Evolutionary conservation across 768 basidiomycete genomes (phyloP).

Genomic region (Suillus fuscotomentosus): DNA sequence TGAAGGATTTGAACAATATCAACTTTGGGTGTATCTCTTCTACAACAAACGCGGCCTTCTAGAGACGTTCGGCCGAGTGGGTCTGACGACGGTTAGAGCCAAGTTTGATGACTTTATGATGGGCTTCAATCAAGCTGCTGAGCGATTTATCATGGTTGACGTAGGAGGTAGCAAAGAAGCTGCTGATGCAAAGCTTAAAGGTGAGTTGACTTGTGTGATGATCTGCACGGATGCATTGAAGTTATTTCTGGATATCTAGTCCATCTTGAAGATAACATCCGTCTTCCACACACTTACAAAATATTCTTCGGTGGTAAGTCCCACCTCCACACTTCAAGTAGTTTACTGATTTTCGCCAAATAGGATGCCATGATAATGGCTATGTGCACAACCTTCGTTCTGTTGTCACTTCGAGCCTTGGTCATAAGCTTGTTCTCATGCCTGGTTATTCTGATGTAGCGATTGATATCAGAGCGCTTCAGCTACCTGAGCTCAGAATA

Average conservation of each 20-base stretch:
- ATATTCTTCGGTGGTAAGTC: slow-evolving; percentile 64
- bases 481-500: slow-evolving; percentile 51
- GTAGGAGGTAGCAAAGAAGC: slow-evolving; percentile 72
- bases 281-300: slow-evolving; percentile 62
- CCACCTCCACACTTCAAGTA: slow-evolving; percentile 4
- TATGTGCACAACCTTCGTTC: slow-evolving; percentile 63
- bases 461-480: slow-evolving; percentile 53
- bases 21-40: slow-evolving; percentile 64
- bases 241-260: slow-evolving; percentile 25
- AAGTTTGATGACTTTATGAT: slow-evolving; percentile 63
- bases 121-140: slow-evolving; percentile 70
- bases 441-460: slow-evolving; percentile 64
- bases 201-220: slow-evolving; percentile 30
- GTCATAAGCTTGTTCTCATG: slow-evolving; percentile 63
- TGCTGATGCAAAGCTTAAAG: slow-evolving; percentile 75
- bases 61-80: slow-evolving; percentile 43
- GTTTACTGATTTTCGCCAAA: background rate
- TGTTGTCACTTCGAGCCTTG: slow-evolving; percentile 62
- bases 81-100: slow-evolving; percentile 32
- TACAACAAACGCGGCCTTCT: slow-evolving; percentile 60
- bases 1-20: slow-evolving; percentile 31
- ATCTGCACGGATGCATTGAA: background rate
- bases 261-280: slow-evolving; percentile 37
- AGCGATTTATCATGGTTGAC: slow-evolving; percentile 68
- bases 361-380: slow-evolving; percentile 74